These are phyloP conservation scores for Thelonectria discophora DNA, from an alignment of 2,329 filamentous ascomycete species.

Conservation along the genomic window DNA sequence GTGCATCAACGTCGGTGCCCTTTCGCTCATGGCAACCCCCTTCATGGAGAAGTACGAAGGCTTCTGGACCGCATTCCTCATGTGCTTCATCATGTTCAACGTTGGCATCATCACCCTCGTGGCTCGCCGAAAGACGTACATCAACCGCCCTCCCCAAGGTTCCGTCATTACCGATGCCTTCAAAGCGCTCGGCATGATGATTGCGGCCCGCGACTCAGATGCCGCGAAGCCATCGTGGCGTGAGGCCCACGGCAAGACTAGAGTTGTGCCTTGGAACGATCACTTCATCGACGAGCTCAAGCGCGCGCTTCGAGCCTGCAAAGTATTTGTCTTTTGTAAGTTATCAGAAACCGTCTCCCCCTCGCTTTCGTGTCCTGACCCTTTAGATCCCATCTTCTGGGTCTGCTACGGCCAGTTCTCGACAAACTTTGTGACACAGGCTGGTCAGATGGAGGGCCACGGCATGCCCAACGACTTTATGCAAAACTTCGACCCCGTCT, in stretches of 20 bases:
- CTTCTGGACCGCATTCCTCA: slow-evolving; percentile 72
- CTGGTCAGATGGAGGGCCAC: slow-evolving; percentile 64
- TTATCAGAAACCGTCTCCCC: neutral
- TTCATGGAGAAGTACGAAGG: slow-evolving; percentile 73
- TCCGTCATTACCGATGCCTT: slow-evolving; percentile 73
- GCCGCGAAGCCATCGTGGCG: slow-evolving; percentile 74
- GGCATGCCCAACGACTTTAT: slow-evolving; percentile 77
- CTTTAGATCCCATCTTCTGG: slow-evolving; percentile 68
- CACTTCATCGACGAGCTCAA: slow-evolving; percentile 77
- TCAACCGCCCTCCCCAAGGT: slow-evolving; percentile 65
- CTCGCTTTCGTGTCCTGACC: neutral
- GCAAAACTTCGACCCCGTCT: slow-evolving; percentile 73
- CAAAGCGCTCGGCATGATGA: slow-evolving; percentile 54
- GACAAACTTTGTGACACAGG: slow-evolving; percentile 72
- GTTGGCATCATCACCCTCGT: slow-evolving; percentile 65
- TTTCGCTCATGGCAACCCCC: slow-evolving; percentile 72
- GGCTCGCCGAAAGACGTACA: slow-evolving; percentile 55
- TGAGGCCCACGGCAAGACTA: slow-evolving; percentile 56
- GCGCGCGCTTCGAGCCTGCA: slow-evolving; percentile 72
- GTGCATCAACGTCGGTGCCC: slow-evolving; percentile 77
- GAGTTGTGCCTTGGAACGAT: slow-evolving; percentile 68
- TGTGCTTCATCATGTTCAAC: slow-evolving; percentile 69
- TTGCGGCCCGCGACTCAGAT: slow-evolving; percentile 56
- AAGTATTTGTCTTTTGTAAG: slow-evolving; percentile 70
- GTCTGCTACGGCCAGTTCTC: slow-evolving; percentile 74